These are phyloP conservation scores for Drechslerella coelobrocha DNA, from an alignment of 2,329 filamentous ascomycete genomes.

Conservation along the genomic window DNA sequence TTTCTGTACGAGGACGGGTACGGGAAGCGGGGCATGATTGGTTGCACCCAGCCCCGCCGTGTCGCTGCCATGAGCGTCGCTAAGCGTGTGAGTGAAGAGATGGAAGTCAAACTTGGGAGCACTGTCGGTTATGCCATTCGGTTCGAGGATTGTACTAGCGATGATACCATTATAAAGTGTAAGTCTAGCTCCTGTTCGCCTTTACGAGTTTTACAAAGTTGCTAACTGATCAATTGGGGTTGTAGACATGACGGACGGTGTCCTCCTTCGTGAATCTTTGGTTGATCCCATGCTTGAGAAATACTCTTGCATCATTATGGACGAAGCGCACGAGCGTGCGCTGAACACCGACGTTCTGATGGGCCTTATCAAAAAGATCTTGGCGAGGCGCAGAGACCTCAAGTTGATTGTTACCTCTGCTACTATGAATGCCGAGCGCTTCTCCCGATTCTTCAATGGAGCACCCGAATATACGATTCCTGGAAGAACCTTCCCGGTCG, in stretches of 20 bases:
- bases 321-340: slow-evolving; percentile 95
- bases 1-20: slow-evolving; percentile 97
- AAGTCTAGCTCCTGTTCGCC: slow-evolving; percentile 53
- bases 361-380: slow-evolving; percentile 96
- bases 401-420: slow-evolving; percentile 98
- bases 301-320: slow-evolving; percentile 99
- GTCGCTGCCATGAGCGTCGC: slow-evolving; percentile 99
- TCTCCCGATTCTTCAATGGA: slow-evolving; percentile 93
- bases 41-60: slow-evolving; percentile 92
- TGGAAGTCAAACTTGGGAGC: slow-evolving; percentile 88
- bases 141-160: slow-evolving; percentile 97
- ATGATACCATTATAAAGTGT: slow-evolving; percentile 92
- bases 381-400: slow-evolving; percentile 84
- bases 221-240: slow-evolving; percentile 51
- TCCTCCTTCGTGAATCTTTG: slow-evolving; percentile 88
- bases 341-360: slow-evolving; percentile 97
- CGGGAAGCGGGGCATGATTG: slow-evolving; percentile 84
- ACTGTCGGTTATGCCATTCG: slow-evolving; percentile 95
- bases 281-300: slow-evolving; percentile 91
- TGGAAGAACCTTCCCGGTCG: slow-evolving; percentile 93
- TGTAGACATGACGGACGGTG: slow-evolving; percentile 91
- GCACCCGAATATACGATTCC: slow-evolving; percentile 97
- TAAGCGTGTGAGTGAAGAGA: slow-evolving; percentile 97
- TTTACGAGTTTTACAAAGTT: slow-evolving; percentile 1
- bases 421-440: slow-evolving; percentile 97